These are phyloP conservation scores for Lactarius sanguifluus DNA, from an alignment of 768 basidiomycete genomes.

Conservation along the genomic window DNA sequence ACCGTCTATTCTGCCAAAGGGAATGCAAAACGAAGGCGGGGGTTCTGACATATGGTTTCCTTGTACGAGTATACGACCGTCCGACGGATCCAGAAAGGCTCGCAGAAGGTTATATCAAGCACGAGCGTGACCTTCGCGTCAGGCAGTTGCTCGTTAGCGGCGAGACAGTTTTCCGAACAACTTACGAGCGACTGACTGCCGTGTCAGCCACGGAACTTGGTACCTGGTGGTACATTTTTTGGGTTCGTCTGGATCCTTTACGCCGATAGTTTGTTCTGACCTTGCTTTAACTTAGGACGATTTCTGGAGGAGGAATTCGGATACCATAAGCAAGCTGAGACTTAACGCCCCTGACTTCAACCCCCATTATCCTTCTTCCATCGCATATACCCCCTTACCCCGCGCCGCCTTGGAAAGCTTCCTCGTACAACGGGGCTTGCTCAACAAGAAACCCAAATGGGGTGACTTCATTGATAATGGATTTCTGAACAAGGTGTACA, in stretches of 20 bases:
- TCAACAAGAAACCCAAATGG: constrained; percentile 46
- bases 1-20: constrained; percentile 50
- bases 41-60: constrained; percentile 62
- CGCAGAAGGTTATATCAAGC: constrained; percentile 44
- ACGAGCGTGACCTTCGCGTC: constrained; percentile 57
- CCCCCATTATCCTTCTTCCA: constrained; percentile 67
- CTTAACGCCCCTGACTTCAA: constrained; percentile 61
- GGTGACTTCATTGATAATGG: constrained; percentile 59
- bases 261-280: background rate
- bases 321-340: constrained; percentile 50
- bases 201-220: constrained; percentile 50
- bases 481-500: constrained; percentile 70
- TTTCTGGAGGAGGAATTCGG: constrained; percentile 68
- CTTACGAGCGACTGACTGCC: constrained; percentile 53
- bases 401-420: constrained; percentile 64
- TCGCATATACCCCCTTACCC: constrained; percentile 70
- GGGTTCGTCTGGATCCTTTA: constrained; percentile 46
- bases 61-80: constrained; percentile 58
- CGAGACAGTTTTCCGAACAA: constrained; percentile 46
- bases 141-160: constrained; percentile 48
- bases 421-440: constrained; percentile 58
- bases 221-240: constrained; percentile 80
- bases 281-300: constrained; percentile 55
- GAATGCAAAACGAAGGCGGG: constrained; percentile 53
- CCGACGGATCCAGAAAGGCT: constrained; percentile 49